Base-by-base conservation (phyloP, 2,329 filamentous ascomycete species). In the Fonsecaea monophora region DNA sequence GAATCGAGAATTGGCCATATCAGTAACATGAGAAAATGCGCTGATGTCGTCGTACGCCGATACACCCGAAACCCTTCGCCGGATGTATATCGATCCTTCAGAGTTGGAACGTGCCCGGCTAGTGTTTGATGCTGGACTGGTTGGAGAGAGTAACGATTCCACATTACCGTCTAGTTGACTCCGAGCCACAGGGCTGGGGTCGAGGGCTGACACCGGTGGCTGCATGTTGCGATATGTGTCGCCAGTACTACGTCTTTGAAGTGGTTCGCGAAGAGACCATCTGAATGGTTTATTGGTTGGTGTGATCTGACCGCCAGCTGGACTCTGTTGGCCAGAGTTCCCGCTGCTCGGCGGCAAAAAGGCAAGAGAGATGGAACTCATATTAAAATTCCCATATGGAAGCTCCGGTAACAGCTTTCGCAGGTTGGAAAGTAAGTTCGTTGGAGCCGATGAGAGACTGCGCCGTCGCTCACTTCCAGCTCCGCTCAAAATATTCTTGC, bases 41-140 rank as follows among this genome's bases (percentile, higher is more conserved):
- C 87, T 87, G 73, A 94, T 92, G 75, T 97, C 92, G 1, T 94
- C 94, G 0, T 96, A 84, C 0, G 92, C 96, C 0, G 93, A 95
- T 0, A 90, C 89, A 32, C 89, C 85, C 0, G 94, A 96, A 2
- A 93, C 81, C 4, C 87, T 89, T 71, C 92, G 88, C 72, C 90
- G 90, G 15, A 95, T 83, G 18, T 84, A 80, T 67, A 96, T 79
- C 4, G 92, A 95, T 66, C 93, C 90, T 75, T 96, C 91, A 0
- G 92, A 94, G 0, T 87, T 88, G 0, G 87, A 86, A 71, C 87
- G 83, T 58, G 62, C 56, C 53, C 87, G 84, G 35, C 92, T 67
- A 34, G 13, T 38, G n/a, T 55, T 61, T 2, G 65, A 65, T 77
- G 6, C 68, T 65, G 80, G 77, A 34, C 75, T 70, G 72, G 55